A percentile compares a stretch with the other conserved stretches of the same genome.
Evolutionary conservation across 2,329 filamentous ascomycete species (phyloP).

Genomic region (Cordyceps fumosorosea): DNA sequence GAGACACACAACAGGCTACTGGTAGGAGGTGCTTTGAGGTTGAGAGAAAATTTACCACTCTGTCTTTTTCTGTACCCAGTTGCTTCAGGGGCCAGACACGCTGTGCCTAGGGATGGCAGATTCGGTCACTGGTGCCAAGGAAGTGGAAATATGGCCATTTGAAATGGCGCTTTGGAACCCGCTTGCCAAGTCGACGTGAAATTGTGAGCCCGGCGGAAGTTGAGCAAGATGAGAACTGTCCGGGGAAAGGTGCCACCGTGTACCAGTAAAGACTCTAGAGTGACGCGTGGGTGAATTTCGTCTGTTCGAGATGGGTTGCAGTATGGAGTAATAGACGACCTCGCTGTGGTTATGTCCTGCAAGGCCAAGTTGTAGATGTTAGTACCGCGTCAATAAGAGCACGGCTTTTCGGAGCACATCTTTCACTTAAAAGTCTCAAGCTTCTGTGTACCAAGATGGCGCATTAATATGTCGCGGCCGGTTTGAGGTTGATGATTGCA

Average conservation of each 20-base stretch:
- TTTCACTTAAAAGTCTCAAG: too few species aligned
- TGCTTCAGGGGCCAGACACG: neutral
- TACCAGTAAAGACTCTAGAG: too few species aligned
- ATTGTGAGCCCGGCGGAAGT: neutral
- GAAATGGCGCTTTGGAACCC: neutral
- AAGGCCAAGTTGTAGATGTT: too few species aligned
- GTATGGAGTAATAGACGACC: too few species aligned
- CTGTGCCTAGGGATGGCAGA: neutral
- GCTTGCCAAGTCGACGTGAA: neutral
- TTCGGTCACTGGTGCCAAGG: neutral
- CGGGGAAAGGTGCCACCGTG: neutral
- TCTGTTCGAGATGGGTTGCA: neutral
- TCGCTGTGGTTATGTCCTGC: too few species aligned
- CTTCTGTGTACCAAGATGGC: too few species aligned
- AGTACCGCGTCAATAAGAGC: too few species aligned
- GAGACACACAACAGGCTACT: neutral
- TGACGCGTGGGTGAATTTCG: neutral
- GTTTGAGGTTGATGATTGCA: neutral
- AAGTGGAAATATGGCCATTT: conserved; percentile 2
- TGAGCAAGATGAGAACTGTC: neutral
- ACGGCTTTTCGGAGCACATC: too few species aligned
- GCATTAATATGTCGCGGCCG: too few species aligned
- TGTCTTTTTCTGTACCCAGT: too few species aligned
- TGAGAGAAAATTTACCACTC: too few species aligned
- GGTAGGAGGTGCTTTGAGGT: too few species aligned